A percentile compares a stretch with the other conserved stretches of the same genome.
Conservation (phyloP, 2,329 filamentous ascomycete species). For the Colletotrichum acutatum region DNA sequence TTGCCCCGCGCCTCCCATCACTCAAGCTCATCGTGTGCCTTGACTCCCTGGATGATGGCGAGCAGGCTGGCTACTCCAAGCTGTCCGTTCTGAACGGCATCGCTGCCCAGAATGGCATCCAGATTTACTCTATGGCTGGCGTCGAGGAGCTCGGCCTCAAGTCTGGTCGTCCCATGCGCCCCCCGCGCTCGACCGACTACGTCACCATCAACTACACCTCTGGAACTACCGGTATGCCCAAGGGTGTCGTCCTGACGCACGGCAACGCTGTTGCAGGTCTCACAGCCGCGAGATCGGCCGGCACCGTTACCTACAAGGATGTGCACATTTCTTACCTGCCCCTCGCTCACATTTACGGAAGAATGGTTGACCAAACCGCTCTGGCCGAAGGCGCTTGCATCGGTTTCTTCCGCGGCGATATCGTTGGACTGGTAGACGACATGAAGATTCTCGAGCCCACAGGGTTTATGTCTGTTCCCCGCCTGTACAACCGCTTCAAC, state of each 20-base stretch:
- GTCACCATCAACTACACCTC: constrained; percentile 94
- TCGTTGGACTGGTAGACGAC: constrained; percentile 87
- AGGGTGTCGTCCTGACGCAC: constrained; percentile 87
- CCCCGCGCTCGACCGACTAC: constrained; percentile 79
- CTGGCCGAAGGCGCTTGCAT: constrained; percentile 79
- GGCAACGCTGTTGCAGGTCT: constrained; percentile 81
- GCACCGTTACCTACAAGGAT: constrained; percentile 63
- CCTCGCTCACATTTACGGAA: constrained; percentile 92
- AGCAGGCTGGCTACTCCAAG: constrained; percentile 82
- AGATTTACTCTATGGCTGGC: constrained; percentile 81
- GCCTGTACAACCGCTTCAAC: constrained; percentile 91
- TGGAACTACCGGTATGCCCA: constrained; percentile 84
- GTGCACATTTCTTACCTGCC: constrained; percentile 88
- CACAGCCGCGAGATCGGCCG: constrained; percentile 67
- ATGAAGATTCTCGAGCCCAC: constrained; percentile 88
- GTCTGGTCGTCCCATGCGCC: constrained; percentile 75
- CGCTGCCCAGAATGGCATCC: constrained; percentile 78
- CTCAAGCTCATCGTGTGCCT: constrained; percentile 91
- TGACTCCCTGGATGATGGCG: constrained; percentile 84
- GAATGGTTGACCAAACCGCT: constrained; percentile 81
- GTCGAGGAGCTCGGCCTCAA: constrained; percentile 84
- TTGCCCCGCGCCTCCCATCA: constrained; percentile 78
- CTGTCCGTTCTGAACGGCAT: constrained; percentile 79
- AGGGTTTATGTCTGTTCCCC: constrained; percentile 86
- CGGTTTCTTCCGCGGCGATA: constrained; percentile 95